Evolutionary conservation across 148 eudicot genomes (phyloP), one percentile per base, ranked within the genome.

Genomic region (Talinum fruticosum): DNA sequence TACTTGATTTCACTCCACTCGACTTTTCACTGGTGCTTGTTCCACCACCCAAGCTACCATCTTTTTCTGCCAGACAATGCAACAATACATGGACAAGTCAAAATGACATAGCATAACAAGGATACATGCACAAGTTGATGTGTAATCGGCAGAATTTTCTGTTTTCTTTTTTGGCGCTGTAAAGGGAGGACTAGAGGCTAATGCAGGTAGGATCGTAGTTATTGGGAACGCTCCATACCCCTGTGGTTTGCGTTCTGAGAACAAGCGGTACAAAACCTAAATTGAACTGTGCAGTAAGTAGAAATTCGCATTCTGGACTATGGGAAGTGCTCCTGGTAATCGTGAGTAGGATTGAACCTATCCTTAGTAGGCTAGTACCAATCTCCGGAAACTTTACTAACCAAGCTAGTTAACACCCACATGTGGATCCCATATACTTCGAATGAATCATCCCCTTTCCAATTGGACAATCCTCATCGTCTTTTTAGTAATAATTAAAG

Each of bases 21-120:
- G 99, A 96, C 85, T 85, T 93, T 59, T 96, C 99, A 84, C 99
- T 91, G 37, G 87, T 76, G 84, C 91, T 89, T 69, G 87, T 76
- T 79, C 83, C 82, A 81, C 89, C 79, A 66, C 94, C 97, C 77
- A 83, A 82, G 78, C 90, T 81, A 82, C 88, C 87, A 59, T 93
- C 97, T 76, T 94, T 91, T 89, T 96, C 99, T 96, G 92, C 44
- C 32, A 54, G 47, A 66, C 45, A 75, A 36, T 10, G 44, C 35
- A 51, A 75, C 28, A 67, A 68, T 14, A 33, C 5, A 54, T 26
- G 10, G 14, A 35, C 38, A 24, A 68, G 26, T 34, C 35, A 34
- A 68, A 77, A 10, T 23, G 29, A 6, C 8, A n/a, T n/a, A 45
- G 35, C 44, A 47, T 13, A 33, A 51, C 33, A 15, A 68, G 34